Conservation (phyloP, 1,284 basidiomycete genomes). For the Trichosporon coremiiforme region DNA sequence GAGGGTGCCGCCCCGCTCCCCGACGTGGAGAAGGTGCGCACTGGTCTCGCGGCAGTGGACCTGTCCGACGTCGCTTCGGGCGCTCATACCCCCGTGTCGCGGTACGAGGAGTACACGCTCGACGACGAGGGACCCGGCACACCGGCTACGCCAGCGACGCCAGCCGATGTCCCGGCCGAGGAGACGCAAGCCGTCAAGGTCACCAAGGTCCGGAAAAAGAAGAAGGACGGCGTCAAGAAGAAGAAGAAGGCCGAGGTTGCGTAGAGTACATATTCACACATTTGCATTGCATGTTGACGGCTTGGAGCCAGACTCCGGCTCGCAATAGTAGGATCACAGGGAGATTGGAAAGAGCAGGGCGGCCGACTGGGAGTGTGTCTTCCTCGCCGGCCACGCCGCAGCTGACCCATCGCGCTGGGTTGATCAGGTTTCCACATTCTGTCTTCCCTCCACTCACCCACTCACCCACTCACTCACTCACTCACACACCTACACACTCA, state of each 20-base stretch:
- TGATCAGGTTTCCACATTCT: too few relatives aligned
- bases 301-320: too few relatives aligned
- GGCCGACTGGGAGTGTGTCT: too few relatives aligned
- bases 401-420: too few relatives aligned
- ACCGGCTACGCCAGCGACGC: slow-evolving; percentile 19
- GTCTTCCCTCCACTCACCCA: too few relatives aligned
- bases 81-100: slow-evolving; percentile 14
- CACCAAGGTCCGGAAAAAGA: slow-evolving; percentile 52
- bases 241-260: slow-evolving; percentile 10
- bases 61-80: slow-evolving; percentile 22
- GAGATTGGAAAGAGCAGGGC: too few relatives aligned
- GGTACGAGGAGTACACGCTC: slow-evolving; percentile 67
- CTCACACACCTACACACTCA: too few relatives aligned
- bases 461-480: too few relatives aligned
- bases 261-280: slow-evolving; percentile 2
- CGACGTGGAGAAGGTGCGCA: slow-evolving; percentile 11
- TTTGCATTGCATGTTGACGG: not conserved
- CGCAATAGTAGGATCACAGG: too few relatives aligned
- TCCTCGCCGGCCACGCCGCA: too few relatives aligned
- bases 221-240: slow-evolving; percentile 40
- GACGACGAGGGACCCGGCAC: slow-evolving; percentile 58
- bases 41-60: slow-evolving; percentile 52
- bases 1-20: slow-evolving; percentile 59
- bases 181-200: slow-evolving; percentile 52
- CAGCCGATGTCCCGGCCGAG: slow-evolving; percentile 34